phyloP scores from a whole-genome alignment of 176 grass and related monocot genomes.

The Rhynchospora tenuis region DNA sequence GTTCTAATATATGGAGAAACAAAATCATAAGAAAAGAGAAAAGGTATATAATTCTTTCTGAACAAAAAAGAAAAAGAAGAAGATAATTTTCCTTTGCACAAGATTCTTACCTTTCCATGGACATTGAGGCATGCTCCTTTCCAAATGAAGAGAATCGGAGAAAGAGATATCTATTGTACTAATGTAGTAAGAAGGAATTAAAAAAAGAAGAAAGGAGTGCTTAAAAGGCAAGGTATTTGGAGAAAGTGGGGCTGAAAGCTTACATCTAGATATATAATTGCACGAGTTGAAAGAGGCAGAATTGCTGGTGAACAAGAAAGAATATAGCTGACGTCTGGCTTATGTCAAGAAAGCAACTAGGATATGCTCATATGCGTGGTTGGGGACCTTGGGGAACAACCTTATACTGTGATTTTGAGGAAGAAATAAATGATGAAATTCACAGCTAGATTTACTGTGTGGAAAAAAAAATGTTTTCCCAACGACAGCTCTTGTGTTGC shows the following conservation, averaged over 20 bases:
- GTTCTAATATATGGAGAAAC: neutral
- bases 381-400: neutral
- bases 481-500: conserved; percentile 14
- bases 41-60: neutral
- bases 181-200: conserved; percentile 29
- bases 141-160: conserved; percentile 8
- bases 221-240: conserved; percentile 85
- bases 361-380: neutral
- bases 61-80: neutral
- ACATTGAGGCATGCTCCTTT: conserved; percentile 85
- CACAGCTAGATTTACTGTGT: neutral
- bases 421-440: conserved; percentile 10
- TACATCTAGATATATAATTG: conserved; percentile 49
- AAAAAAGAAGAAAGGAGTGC: conserved; percentile 67
- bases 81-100: neutral
- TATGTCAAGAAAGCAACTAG: conserved; percentile 19
- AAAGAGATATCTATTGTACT: conserved; percentile 39
- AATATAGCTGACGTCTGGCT: conserved; percentile 35
- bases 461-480: conserved; percentile 4
- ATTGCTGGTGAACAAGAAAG: conserved; percentile 27
- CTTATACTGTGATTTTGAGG: neutral
- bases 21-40: neutral
- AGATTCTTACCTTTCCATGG: conserved; percentile 64
- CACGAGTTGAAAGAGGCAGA: conserved; percentile 17
- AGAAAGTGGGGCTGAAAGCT: conserved; percentile 47